phyloP scores from a whole-genome alignment of 441 rosid genomes.

The Populus trichocarpa region DNA sequence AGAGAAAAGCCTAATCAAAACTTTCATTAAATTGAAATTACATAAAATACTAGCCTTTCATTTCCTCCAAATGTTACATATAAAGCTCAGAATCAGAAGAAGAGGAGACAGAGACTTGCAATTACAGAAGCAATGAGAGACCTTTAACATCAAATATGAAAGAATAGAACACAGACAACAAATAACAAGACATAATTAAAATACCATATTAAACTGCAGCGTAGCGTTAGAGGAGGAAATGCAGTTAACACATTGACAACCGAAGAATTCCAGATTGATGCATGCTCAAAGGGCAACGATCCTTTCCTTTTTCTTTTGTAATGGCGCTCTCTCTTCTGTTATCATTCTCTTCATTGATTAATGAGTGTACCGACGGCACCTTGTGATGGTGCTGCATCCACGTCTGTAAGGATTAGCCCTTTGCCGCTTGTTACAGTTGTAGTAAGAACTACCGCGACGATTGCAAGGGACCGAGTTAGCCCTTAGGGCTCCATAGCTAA shows the following conservation, averaged over 20 bases:
- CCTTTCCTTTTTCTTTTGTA: not conserved
- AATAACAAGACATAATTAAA: not conserved
- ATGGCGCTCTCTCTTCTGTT: not conserved
- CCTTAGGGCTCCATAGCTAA: conserved; percentile 44
- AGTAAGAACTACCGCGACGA: conserved; percentile 54
- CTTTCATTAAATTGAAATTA: not conserved
- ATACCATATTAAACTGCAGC: not conserved
- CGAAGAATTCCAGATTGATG: not conserved
- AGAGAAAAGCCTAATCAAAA: not conserved
- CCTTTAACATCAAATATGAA: not conserved
- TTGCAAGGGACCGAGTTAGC: conserved; percentile 41
- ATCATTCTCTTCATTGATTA: conserved; percentile 5
- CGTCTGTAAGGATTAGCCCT: conserved; percentile 56
- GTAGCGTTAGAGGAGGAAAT: not conserved
- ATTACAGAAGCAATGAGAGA: not conserved
- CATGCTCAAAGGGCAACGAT: not conserved
- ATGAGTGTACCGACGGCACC: conserved; percentile 38
- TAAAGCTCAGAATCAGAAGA: not conserved
- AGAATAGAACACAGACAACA: not conserved
- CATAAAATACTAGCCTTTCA: not conserved
- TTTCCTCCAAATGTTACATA: not conserved
- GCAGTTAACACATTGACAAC: not conserved
- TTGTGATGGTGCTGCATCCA: conserved; percentile 50
- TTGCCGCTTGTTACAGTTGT: conserved; percentile 34
- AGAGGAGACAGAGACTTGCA: not conserved